Evolutionary conservation across 768 basidiomycete genomes (phyloP).

Genomic region (Leucocoprinus sp.): DNA sequence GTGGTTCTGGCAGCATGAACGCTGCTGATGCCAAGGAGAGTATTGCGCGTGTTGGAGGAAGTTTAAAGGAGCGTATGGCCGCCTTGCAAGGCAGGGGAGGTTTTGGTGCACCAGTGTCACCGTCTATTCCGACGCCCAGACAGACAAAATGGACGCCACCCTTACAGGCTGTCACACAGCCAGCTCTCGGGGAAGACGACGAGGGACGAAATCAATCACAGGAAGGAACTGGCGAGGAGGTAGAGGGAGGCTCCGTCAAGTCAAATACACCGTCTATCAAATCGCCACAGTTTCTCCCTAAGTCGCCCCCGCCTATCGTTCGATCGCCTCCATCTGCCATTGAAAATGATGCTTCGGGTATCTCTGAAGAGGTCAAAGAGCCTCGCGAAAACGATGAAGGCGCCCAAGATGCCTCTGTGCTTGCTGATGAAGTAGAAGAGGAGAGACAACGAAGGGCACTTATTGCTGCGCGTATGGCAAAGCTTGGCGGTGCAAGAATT

Average conservation of each 20-base stretch:
- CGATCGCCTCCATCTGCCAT: slow-evolving; percentile 1
- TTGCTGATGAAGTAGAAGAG: slow-evolving; percentile 53
- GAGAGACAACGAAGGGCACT: slow-evolving; percentile 76
- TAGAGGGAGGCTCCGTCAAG: slow-evolving; percentile 19
- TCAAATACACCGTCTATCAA: slow-evolving; percentile 23
- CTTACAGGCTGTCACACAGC: slow-evolving; percentile 47
- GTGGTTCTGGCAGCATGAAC: slow-evolving; percentile 45
- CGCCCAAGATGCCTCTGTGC: slow-evolving; percentile 21
- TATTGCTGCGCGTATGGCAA: slow-evolving; percentile 90
- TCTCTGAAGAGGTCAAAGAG: slow-evolving; percentile 8
- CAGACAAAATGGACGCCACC: slow-evolving; percentile 77
- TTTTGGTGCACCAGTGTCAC: slow-evolving; percentile 50
- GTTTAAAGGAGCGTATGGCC: slow-evolving; percentile 92
- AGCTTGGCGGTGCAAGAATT: slow-evolving; percentile 76
- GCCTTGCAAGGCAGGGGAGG: slow-evolving; percentile 80
- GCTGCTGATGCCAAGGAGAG: slow-evolving; percentile 84
- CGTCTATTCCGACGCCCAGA: slow-evolving; percentile 42
- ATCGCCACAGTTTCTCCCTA: slow-evolving; percentile 13
- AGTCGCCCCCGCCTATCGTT: slow-evolving; percentile 15
- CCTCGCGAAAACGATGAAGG: neutral
- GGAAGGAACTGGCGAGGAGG: slow-evolving; percentile 12
- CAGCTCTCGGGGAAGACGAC: slow-evolving; percentile 36
- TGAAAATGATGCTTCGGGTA: slow-evolving; percentile 14
- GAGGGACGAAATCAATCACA: slow-evolving; percentile 11
- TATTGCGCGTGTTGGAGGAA: slow-evolving; percentile 62